Conservation (phyloP, 257 asterid species). For the Nicotiana otophora region DNA sequence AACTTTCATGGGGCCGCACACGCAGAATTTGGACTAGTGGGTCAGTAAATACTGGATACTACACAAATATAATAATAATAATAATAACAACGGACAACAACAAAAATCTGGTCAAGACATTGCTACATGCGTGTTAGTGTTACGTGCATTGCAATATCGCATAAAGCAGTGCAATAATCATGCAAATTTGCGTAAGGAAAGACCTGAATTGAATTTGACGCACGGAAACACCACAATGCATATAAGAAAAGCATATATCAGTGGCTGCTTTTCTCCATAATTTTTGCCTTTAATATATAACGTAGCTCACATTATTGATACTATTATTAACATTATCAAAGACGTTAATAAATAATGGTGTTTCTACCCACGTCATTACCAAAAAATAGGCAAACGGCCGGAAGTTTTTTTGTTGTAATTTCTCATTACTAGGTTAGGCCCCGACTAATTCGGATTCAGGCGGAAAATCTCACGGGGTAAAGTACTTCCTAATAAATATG, state of each 20-base stretch:
- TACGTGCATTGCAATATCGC: constrained; percentile 5
- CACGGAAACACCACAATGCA: not conserved
- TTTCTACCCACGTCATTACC: no score
- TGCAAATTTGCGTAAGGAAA: not conserved
- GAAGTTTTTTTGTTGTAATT: no score
- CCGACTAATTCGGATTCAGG: no score
- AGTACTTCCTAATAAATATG: no score
- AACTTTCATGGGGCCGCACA: no score
- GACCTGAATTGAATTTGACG: not conserved
- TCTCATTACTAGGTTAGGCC: no score
- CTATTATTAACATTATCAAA: not conserved
- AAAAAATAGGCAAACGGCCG: no score
- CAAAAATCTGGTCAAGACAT: not conserved
- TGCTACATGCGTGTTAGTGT: not conserved
- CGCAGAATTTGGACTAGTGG: no score
- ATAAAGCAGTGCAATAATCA: not conserved
- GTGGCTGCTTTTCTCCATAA: not conserved
- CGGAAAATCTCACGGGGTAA: no score
- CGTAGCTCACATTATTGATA: not conserved
- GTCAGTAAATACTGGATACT: no score
- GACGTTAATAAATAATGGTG: not conserved
- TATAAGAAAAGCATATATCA: not conserved
- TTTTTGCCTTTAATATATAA: not conserved
- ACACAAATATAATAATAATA: no score
- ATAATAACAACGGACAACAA: not conserved